A percentile compares a stretch with the other conserved stretches of the same genome.
Evolutionary conservation across 2,329 filamentous ascomycete species (phyloP).

Genomic region (Microdochium trichocladiopsis): DNA sequence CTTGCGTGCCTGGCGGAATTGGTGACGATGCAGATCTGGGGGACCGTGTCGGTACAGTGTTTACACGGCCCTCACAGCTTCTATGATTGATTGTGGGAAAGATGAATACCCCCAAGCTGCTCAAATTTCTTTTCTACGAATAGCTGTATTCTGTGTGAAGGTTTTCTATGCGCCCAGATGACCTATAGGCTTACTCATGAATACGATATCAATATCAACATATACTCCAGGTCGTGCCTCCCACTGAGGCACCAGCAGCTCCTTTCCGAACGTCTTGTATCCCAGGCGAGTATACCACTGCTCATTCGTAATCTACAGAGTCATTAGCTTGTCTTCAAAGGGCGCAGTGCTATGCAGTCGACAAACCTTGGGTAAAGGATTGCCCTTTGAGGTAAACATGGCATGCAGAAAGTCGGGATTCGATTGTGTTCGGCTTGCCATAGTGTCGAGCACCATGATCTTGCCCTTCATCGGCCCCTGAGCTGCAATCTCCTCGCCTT

Average conservation of each 20-base stretch:
- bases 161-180: background rate
- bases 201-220: conserved; percentile 1
- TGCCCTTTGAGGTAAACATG: conserved; percentile 17
- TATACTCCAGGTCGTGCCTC: conserved; percentile 3
- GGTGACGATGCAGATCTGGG: too few relatives aligned
- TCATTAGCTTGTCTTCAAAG: conserved; percentile 16
- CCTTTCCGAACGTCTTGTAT: conserved; percentile 13
- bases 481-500: conserved; percentile 22
- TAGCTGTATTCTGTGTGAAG: too few relatives aligned
- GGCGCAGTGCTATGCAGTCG: conserved; percentile 10
- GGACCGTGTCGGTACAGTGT: too few relatives aligned
- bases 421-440: conserved; percentile 18
- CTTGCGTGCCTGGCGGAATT: too few relatives aligned
- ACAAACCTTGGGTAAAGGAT: conserved; percentile 17
- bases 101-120: too few relatives aligned
- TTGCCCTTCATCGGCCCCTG: conserved; percentile 22
- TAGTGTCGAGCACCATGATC: conserved; percentile 27
- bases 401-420: conserved; percentile 11
- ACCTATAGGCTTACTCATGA: conserved; percentile 2
- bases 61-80: too few relatives aligned
- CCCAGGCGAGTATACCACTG: conserved; percentile 17
- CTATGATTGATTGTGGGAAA: too few relatives aligned
- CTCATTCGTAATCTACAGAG: conserved; percentile 15
- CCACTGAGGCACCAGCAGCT: conserved; percentile 8
- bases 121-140: too few relatives aligned